Conservation (phyloP, 768 basidiomycete species). For the Suillus variegatus region DNA sequence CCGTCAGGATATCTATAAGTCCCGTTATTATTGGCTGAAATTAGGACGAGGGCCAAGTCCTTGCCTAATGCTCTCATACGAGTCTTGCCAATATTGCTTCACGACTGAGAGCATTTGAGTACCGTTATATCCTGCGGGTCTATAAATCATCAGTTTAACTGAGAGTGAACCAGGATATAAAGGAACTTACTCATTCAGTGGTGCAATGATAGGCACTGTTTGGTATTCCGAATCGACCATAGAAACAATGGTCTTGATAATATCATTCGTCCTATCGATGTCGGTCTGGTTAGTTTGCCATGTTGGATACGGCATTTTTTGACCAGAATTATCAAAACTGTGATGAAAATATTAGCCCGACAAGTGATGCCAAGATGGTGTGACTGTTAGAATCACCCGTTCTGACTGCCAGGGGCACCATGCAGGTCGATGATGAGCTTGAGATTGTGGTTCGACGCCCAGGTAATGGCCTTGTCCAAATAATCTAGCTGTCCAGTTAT, state of each 20-base stretch:
- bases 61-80: constrained; percentile 57
- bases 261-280: constrained; percentile 51
- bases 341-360: constrained; percentile 17
- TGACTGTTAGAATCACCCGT: constrained; percentile 39
- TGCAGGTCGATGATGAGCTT: constrained; percentile 58
- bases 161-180: background rate
- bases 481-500: constrained; percentile 46
- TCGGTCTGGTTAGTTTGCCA: constrained; percentile 53
- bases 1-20: constrained; percentile 10
- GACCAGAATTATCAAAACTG: constrained; percentile 79
- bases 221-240: constrained; percentile 55
- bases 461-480: constrained; percentile 45
- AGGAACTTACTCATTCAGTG: constrained; percentile 57
- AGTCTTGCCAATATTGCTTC: constrained; percentile 58
- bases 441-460: constrained; percentile 40
- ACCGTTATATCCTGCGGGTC: constrained; percentile 53
- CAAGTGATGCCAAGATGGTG: background rate
- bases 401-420: constrained; percentile 52
- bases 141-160: background rate
- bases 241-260: constrained; percentile 55
- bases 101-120: constrained; percentile 44
- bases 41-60: constrained; percentile 38
- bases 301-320: constrained; percentile 51
- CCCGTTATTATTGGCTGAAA: constrained; percentile 9
- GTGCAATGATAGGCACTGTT: constrained; percentile 62